Base-by-base conservation (phyloP, 805 yeast genomes). In the Nakazawaea siamensis region DNA sequence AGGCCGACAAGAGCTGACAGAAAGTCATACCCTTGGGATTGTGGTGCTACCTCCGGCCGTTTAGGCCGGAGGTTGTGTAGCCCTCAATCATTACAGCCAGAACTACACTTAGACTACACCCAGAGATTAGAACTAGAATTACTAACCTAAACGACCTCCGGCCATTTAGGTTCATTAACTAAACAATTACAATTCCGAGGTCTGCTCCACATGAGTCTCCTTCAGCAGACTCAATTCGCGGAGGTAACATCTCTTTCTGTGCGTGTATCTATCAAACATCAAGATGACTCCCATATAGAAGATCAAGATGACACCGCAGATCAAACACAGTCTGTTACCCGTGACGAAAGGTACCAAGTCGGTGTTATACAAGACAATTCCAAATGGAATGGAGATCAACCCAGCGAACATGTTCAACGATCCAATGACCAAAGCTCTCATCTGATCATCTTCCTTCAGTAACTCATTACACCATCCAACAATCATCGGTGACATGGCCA, bases 401-500 rank as follows among this genome's bases (percentile, higher is more conserved):
- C 37, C 37, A 6, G 29, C 35, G 17, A 24, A 14, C 27, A 73
- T 52, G 48, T 76, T 74, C 54, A 70, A 66, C 5, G 69, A 58
- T 41, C 74, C 71, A 68, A 77, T 69, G 4, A 69, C 67, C 29
- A 75, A 66, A 6, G 79, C 71, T 45, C 76, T 60, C 30, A 66
- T 62, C 40, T 73, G 68, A 11, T 72, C 71, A 48, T 75, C 78
- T 39, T 68, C 59, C 41, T 83, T 60, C 40, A 74, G 59, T 35
- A 75, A 66, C 52, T 75, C 82, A 45, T 68, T 68, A 37, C 70
- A 70, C 61, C 70, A 66, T 1, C 78, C 66, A 60, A 75, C 71
- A 32, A 74, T 54, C 31, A 76, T 76, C 0, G 82, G 77, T 2
- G 80, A 74, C 51, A 71, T 71, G 13, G 81, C 70, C 67, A 79